Conservation (phyloP, 768 basidiomycete genomes). For the Boletus patriciae region DNA sequence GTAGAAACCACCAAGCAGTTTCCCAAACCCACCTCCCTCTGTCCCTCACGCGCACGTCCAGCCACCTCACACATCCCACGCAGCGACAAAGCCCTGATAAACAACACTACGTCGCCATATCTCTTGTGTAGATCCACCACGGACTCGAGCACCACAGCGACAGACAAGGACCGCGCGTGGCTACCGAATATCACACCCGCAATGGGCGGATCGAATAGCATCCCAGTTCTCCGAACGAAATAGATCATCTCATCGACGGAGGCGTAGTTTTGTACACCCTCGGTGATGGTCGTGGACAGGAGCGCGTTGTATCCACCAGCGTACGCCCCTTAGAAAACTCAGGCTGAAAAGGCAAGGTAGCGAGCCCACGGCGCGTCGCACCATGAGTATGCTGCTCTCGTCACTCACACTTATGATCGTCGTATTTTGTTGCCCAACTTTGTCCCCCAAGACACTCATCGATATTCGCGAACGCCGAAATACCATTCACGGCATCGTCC, state of each 20-base stretch:
- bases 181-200: not conserved
- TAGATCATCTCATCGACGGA: not conserved
- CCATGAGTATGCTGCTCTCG: not conserved
- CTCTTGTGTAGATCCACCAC: not conserved
- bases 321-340: not conserved
- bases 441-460: slow-evolving; percentile 2
- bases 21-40: not conserved
- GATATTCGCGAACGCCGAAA: not conserved
- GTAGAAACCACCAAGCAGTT: not conserved
- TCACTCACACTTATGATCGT: not conserved
- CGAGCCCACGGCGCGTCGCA: not conserved
- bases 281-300: slow-evolving; percentile 3
- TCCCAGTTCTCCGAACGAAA: slow-evolving; percentile 1
- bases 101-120: not conserved
- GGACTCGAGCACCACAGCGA: not conserved
- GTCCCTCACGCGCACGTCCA: not conserved
- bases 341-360: not conserved
- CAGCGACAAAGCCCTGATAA: not conserved
- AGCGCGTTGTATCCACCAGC: slow-evolving; percentile 1
- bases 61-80: not conserved
- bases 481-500: not conserved
- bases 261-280: not conserved
- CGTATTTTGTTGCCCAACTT: not conserved
- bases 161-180: not conserved
- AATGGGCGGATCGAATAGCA: not conserved